Conservation (phyloP, 306 rosid genomes). For the Ceratonia siliqua region DNA sequence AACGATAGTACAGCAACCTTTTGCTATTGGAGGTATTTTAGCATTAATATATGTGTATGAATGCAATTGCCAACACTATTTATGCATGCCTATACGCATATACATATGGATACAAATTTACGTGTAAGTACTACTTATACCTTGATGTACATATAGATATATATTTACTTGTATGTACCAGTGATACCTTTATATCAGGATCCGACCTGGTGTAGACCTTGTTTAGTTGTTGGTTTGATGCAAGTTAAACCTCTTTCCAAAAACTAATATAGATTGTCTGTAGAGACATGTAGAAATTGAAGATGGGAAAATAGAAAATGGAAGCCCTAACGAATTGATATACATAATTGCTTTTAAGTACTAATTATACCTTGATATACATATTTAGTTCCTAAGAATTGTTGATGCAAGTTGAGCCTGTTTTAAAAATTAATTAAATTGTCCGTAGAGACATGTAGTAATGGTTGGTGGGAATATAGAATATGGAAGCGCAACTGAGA, state of each 20-base stretch:
- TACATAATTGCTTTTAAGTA: no score
- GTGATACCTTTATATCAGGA: background rate
- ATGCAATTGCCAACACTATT: background rate
- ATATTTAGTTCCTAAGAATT: no score
- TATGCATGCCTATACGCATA: background rate
- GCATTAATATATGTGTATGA: background rate
- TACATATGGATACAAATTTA: background rate
- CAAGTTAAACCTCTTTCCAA: background rate
- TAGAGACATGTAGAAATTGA: background rate
- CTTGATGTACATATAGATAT: no score
- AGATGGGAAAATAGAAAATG: background rate
- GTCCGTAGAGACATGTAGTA: background rate
- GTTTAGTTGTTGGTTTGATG: background rate
- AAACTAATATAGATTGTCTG: background rate
- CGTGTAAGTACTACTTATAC: background rate
- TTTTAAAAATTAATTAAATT: background rate
- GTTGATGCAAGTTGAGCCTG: background rate
- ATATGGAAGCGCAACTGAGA: background rate
- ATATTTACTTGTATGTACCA: background rate
- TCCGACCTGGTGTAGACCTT: background rate
- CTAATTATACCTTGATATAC: no score
- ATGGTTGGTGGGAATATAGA: background rate
- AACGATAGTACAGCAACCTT: constrained; percentile 83
- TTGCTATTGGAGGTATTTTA: constrained; percentile 83
- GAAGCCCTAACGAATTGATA: no score